A percentile compares a stretch with the other conserved stretches of the same genome.
phyloP scores from a whole-genome alignment of 2,329 filamentous ascomycete species.

The Colletotrichum salicis region DNA sequence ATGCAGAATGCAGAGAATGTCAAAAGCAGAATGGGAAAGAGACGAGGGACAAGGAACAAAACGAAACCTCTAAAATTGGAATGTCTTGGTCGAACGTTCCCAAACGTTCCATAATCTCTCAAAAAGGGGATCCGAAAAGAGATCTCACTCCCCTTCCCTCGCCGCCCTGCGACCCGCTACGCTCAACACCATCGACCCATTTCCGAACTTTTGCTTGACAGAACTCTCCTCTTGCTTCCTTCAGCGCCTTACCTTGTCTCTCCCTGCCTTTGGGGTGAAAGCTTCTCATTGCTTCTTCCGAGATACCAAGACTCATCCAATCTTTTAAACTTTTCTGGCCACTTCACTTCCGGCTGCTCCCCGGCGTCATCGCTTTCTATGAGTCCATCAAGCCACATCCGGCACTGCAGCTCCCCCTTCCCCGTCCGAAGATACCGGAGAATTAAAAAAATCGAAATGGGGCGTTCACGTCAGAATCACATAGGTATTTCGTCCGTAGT shows the following conservation, averaged over 20 bases:
- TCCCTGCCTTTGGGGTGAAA: background rate
- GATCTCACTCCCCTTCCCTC: background rate
- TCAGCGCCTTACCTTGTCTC: background rate
- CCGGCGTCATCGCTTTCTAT: background rate
- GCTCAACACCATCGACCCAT: slow-evolving; percentile 2
- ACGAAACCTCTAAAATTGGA: background rate
- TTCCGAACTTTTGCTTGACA: background rate
- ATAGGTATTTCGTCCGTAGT: background rate
- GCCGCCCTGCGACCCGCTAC: background rate
- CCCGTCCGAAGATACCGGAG: background rate
- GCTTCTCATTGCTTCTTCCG: background rate
- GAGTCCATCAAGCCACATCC: background rate
- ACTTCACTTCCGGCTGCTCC: too few relatives aligned
- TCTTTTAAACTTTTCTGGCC: background rate
- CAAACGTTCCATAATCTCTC: background rate
- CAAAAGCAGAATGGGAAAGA: background rate
- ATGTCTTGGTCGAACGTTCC: background rate
- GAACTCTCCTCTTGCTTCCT: background rate
- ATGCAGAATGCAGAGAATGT: background rate
- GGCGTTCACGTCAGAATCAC: background rate
- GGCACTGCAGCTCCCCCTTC: background rate
- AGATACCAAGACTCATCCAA: background rate
- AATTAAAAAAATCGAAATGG: too few relatives aligned
- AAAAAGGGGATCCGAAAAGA: background rate
- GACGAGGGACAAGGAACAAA: background rate